Conservation (phyloP, 2,329 filamentous ascomycete genomes). For the Microascus cirrosus region DNA sequence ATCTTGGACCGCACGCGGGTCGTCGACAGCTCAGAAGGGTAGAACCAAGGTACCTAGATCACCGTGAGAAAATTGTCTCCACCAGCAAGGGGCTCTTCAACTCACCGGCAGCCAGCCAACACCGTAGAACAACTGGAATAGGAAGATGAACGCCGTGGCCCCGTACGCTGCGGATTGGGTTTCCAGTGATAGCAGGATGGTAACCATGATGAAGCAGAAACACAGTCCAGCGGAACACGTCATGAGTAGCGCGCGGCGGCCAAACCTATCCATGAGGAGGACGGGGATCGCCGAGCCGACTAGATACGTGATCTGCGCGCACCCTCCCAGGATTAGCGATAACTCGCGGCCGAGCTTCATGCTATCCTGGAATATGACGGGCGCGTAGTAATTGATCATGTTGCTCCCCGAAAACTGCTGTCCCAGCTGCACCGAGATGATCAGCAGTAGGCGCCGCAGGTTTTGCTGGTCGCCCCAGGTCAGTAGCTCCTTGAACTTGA, state of each 20-base stretch:
- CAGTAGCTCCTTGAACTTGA: constrained; percentile 12
- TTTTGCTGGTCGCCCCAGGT: constrained; percentile 13
- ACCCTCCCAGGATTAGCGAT: constrained; percentile 39
- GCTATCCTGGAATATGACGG: constrained; percentile 23
- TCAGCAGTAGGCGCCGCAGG: constrained; percentile 13
- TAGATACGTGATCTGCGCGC: constrained; percentile 24
- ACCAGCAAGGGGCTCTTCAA: not conserved
- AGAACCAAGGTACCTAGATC: constrained; percentile 25
- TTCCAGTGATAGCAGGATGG: constrained; percentile 23
- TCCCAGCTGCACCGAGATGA: constrained; percentile 13
- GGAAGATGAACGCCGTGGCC: constrained; percentile 29
- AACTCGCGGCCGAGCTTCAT: constrained; percentile 31
- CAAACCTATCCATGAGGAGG: constrained; percentile 26
- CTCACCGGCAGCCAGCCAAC: constrained; percentile 24
- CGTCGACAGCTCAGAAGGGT: constrained; percentile 26
- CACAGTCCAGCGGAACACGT: constrained; percentile 25
- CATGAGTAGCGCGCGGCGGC: constrained; percentile 27
- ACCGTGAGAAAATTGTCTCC: not conserved
- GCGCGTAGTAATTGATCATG: constrained; percentile 19
- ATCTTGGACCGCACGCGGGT: constrained; percentile 25
- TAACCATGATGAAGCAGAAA: constrained; percentile 27
- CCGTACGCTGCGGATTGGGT: constrained; percentile 21
- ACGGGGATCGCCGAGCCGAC: constrained; percentile 27
- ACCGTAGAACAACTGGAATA: constrained; percentile 30
- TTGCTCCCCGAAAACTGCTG: constrained; percentile 15